Evolutionary conservation across 2,329 filamentous ascomycete genomes (phyloP).

Genomic region (Aspergillus viridinutans): DNA sequence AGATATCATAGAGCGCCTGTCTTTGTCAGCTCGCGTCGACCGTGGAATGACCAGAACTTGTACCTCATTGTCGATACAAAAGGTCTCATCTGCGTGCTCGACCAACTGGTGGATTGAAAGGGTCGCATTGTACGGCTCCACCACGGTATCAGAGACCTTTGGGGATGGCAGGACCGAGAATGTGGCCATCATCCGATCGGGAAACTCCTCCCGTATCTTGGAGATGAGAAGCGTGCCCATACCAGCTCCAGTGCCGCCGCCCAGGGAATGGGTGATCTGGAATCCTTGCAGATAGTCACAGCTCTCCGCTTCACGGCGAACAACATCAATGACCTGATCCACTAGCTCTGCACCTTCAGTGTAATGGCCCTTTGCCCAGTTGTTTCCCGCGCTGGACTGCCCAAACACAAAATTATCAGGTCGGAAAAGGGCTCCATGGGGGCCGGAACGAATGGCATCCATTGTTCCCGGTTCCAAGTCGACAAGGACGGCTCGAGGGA

Average conservation of each 20-base stretch:
- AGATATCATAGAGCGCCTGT: constrained; percentile 95
- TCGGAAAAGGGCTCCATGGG: constrained; percentile 98
- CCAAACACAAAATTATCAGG: constrained; percentile 99
- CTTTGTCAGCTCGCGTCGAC: constrained; percentile 12
- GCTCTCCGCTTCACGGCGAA: constrained; percentile 96
- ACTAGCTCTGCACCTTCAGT: constrained; percentile 99
- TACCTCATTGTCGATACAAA: constrained; percentile 99
- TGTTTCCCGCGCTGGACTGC: constrained; percentile 99
- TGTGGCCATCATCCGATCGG: constrained; percentile 99
- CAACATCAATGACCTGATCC: constrained; percentile 95
- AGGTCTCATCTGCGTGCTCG: constrained; percentile 99
- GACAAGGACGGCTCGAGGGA: constrained; percentile 97
- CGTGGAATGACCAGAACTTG: neutral
- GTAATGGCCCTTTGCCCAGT: constrained; percentile 99
- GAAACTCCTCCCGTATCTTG: constrained; percentile 99
- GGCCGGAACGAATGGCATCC: constrained; percentile 97
- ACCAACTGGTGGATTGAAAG: constrained; percentile 98
- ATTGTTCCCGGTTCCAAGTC: constrained; percentile 99
- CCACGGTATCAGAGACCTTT: constrained; percentile 99
- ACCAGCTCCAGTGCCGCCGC: constrained; percentile 99
- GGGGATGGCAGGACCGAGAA: constrained; percentile 98
- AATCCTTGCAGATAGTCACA: constrained; percentile 99
- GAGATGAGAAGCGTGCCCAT: constrained; percentile 99
- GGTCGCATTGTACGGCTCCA: constrained; percentile 99
- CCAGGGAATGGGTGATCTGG: constrained; percentile 99